Base-by-base conservation (phyloP, 768 basidiomycete species). In the Imleria badia region DNA sequence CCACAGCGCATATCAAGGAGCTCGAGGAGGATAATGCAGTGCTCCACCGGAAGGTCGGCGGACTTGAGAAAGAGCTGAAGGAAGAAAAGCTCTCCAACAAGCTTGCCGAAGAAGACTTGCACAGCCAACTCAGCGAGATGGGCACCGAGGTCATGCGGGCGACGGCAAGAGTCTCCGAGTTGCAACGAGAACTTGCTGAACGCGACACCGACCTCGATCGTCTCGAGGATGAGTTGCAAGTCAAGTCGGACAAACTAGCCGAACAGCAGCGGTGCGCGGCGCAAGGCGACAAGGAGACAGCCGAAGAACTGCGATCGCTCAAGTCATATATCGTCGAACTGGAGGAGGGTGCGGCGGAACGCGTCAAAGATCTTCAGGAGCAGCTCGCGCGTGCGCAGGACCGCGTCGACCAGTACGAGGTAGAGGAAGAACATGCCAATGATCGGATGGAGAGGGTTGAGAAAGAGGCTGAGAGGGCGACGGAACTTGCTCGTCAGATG, bases 401-500 rank as follows among this genome's bases (percentile, higher is more conserved):
- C 30, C 75, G 76, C 23, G 64, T 81, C 34, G 73, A 76, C 26
- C 72, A 72, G 22, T 63, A 81, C 52, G 74, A 75, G 11, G 64
- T 69, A 5, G 75, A 78, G 23, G 78, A 78, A 51, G 78, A 80
- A 38, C 75, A 82, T 44, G 75, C 76, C 19, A 72, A 73, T 15
- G 76, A 82, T 45, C 78, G 78, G 48, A 65, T 79, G 44, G 77
- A 82, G 47, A 72, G 75, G 47, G 73, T 86, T 6, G 80, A 83
- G 49, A 77, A 72, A 10, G 84, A 85, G 38, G 73, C 72, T 0
- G 74, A 81, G 42, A 76, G 81, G 31, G 76, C 82, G 11, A 72
- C 76, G 15, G 81, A 86, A 60, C 75, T 86, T 3, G 81, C 76
- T 19, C 71, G 76, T 41, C 87, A 91, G 66, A 76, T 91, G 78